Evolutionary conservation across 495 filamentous ascomycete species (phyloP).

Genomic region (Penicillium arizonense): DNA sequence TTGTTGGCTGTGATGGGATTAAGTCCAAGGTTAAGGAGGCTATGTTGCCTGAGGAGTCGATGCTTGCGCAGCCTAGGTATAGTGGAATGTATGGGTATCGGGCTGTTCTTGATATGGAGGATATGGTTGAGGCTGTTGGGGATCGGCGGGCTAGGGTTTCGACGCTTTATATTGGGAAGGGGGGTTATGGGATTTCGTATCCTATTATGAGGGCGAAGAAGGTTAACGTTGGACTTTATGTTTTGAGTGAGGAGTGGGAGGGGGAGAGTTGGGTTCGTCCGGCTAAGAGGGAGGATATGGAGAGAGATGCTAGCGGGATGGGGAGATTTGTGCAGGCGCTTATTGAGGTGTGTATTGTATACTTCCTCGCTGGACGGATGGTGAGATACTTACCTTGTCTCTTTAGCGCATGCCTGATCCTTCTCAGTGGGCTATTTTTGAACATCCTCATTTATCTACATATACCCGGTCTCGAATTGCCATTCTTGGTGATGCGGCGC

Average conservation of each 20-base stretch:
- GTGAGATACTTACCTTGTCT: slow-evolving; percentile 9
- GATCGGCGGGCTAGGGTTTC: slow-evolving; percentile 49
- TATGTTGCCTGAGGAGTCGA: slow-evolving; percentile 39
- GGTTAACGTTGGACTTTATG: slow-evolving; percentile 59
- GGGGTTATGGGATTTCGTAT: slow-evolving; percentile 61
- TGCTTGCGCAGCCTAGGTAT: slow-evolving; percentile 37
- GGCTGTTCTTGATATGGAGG: slow-evolving; percentile 59
- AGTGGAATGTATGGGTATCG: slow-evolving; percentile 56
- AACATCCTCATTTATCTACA: slow-evolving; percentile 53
- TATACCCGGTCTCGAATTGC: slow-evolving; percentile 55
- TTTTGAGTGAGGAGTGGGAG: slow-evolving; percentile 44
- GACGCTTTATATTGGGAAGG: slow-evolving; percentile 56
- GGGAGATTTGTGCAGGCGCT: slow-evolving; percentile 46
- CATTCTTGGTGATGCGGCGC: slow-evolving; percentile 68
- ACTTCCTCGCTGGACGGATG: background rate
- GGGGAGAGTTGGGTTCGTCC: slow-evolving; percentile 56
- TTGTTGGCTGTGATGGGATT: slow-evolving; percentile 62
- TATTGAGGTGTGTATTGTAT: slow-evolving; percentile 30
- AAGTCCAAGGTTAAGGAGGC: slow-evolving; percentile 46
- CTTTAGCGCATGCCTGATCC: slow-evolving; percentile 38
- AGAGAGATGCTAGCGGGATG: slow-evolving; percentile 53
- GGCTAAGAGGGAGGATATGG: slow-evolving; percentile 55
- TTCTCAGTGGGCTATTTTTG: slow-evolving; percentile 63
- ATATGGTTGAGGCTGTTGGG: slow-evolving; percentile 51
- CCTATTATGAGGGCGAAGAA: slow-evolving; percentile 62